A percentile compares a stretch with the other conserved stretches of the same genome.
Evolutionary conservation across 257 asterid species (phyloP).

Genomic region (Solanum pimpinellifolium): DNA sequence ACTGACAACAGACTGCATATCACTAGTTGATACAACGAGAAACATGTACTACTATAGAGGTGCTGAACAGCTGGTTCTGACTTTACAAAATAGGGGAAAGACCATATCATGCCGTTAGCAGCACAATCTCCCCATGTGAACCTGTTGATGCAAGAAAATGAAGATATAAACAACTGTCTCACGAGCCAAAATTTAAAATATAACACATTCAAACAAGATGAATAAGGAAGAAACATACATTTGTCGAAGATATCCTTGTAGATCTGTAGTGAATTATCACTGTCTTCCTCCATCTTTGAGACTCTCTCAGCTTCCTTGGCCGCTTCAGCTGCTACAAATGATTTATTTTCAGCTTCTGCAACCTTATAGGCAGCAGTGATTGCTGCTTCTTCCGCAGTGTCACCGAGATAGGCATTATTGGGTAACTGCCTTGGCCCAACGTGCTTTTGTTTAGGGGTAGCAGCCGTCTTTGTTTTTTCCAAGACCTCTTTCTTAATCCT

Average conservation of each 20-base stretch:
- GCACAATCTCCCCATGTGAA: constrained; percentile 38
- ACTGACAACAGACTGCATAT: background rate
- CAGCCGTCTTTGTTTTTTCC: constrained; percentile 7
- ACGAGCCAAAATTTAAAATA: background rate
- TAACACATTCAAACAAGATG: background rate
- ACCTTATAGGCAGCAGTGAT: constrained; percentile 38
- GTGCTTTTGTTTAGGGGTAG: constrained; percentile 26
- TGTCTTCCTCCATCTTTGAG: constrained; percentile 57
- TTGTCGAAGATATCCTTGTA: constrained; percentile 49
- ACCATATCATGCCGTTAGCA: constrained; percentile 32
- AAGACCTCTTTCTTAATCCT: constrained; percentile 35
- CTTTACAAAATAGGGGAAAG: background rate
- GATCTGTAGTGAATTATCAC: constrained; percentile 44
- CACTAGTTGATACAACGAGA: background rate
- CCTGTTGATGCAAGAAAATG: constrained; percentile 29
- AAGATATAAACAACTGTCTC: background rate
- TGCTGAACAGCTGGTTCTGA: background rate
- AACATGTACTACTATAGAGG: background rate
- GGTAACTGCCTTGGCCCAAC: constrained; percentile 28
- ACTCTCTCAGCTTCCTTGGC: constrained; percentile 76
- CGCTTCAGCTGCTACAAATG: constrained; percentile 68
- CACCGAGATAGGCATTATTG: constrained; percentile 36
- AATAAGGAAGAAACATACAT: constrained; percentile 19
- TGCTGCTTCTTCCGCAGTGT: constrained; percentile 55
- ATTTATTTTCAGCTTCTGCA: constrained; percentile 78